Conservation (phyloP, 2,329 filamentous ascomycete genomes). For the Bipolaris cookei region DNA sequence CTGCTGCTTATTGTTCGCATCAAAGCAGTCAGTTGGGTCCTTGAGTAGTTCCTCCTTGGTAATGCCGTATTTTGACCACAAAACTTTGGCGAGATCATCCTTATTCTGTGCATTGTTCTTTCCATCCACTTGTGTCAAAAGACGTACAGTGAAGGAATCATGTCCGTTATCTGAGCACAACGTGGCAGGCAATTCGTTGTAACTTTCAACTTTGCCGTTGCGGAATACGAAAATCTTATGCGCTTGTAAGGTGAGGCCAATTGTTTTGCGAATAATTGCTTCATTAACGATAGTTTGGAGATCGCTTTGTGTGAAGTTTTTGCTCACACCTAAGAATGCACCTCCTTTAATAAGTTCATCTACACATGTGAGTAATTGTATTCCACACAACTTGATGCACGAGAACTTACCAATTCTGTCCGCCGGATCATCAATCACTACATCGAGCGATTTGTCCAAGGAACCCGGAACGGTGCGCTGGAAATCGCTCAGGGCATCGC, state of each 20-base stretch:
- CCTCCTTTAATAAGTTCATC: conserved; percentile 8
- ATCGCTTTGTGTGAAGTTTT: conserved; percentile 16
- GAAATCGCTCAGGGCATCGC: conserved; percentile 5
- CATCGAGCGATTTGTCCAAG: not conserved
- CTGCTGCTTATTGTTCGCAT: conserved; percentile 9
- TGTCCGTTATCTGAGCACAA: not conserved
- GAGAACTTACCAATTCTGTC: conserved; percentile 1
- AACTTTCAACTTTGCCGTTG: not conserved
- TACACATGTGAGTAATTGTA: not conserved
- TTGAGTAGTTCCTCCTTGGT: conserved; percentile 7
- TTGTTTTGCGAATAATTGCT: not conserved
- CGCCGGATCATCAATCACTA: not conserved
- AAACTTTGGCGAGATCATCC: not conserved
- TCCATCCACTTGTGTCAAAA: not conserved
- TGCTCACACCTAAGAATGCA: conserved; percentile 10
- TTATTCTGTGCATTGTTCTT: not conserved
- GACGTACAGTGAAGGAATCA: not conserved
- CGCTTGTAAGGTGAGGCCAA: not conserved
- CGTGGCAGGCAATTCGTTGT: not conserved
- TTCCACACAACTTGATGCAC: not conserved
- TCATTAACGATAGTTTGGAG: conserved; percentile 6
- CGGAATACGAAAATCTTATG: not conserved
- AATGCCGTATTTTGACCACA: not conserved
- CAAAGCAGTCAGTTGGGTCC: conserved; percentile 12
- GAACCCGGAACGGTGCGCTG: conserved; percentile 2